Evolutionary conservation across 2,329 filamentous ascomycete species (phyloP).

Genomic region (Arthrobotrys pseudoclavata): DNA sequence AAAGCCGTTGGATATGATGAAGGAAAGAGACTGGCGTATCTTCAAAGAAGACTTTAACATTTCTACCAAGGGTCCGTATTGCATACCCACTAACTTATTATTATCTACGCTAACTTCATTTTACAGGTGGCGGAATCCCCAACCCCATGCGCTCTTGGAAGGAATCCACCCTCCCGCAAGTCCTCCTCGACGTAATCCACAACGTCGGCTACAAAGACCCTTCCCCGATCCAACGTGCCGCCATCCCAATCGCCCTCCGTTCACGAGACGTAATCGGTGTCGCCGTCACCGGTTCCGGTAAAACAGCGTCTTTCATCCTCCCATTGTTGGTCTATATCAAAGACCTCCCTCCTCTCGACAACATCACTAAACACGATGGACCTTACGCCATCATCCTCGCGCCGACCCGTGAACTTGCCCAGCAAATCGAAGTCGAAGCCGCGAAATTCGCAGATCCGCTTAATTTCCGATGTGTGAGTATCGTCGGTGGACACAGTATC

Average conservation of each 20-base stretch:
- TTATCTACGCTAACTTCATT: constrained; percentile 16
- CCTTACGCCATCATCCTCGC: constrained; percentile 98
- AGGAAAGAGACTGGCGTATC: constrained; percentile 97
- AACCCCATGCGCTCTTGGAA: constrained; percentile 96
- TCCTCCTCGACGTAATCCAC: constrained; percentile 83
- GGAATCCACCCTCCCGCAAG: constrained; percentile 83
- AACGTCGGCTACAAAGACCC: constrained; percentile 92
- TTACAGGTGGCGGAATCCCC: constrained; percentile 77
- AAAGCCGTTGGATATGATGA: constrained; percentile 92
- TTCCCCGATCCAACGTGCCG: constrained; percentile 89
- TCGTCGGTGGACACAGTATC: constrained; percentile 95
- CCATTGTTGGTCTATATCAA: constrained; percentile 95
- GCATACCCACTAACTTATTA: background rate
- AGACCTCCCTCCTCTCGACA: constrained; percentile 85
- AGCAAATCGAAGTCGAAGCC: constrained; percentile 96
- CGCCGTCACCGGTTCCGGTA: constrained; percentile 97
- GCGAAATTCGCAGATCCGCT: constrained; percentile 91
- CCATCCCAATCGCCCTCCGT: constrained; percentile 93
- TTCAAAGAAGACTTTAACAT: constrained; percentile 99
- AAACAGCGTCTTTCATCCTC: constrained; percentile 94
- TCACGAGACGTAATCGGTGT: constrained; percentile 97
- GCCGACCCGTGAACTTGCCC: constrained; percentile 94
- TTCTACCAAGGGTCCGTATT: constrained; percentile 79
- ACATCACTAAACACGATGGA: constrained; percentile 90
- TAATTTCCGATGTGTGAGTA: constrained; percentile 93